Base-by-base conservation (phyloP, 2,329 filamentous ascomycete species). In the Xylaria sp. region DNA sequence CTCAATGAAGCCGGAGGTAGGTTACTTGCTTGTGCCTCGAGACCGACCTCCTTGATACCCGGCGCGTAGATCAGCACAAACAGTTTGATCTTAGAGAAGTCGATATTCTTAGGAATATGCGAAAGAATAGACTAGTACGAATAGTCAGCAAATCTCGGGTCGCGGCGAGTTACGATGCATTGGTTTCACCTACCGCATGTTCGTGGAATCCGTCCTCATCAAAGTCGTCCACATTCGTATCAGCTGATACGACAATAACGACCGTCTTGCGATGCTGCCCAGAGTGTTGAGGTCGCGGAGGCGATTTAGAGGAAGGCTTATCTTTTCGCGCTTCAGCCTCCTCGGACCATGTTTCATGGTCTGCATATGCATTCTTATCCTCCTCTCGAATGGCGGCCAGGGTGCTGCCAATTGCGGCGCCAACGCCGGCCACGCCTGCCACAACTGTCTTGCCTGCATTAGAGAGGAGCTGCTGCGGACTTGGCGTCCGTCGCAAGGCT, bases 51-150 rank as follows among this genome's bases (percentile, higher is more conserved):
- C 80, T 93, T 93, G 63, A 97, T 83, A 60, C 88, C 86, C 0
- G 95, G 95, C 2, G 93, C 90, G 80, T 97, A 97, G 77, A 98
- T 95, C 72, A 98, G 86, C 66, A 98, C 87, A 76, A 97, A 97
- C 28, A 97, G 85, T 77, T 93, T 92, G 72, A 91, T 89, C 70
- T 85, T 89, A 56, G 89, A 88, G 71, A 91, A 88, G 79, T 97
- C 90, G 72, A 91, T 89, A 68, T 92, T 88, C 71, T 90, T 88
- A 44, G 94, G 93, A 59, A 98, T 92, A 79, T 97, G 92, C 51
- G 94, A 97, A 65, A 98, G 86, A 73, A 98, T 92, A 33, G 92
- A 93, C 92, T 94, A 68, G 6, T 31, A 46, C 4, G 4, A 53
- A 46, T 20, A 11, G 54, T 71, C 33, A 71, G 68, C 26, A 40